Conservation (phyloP, 192 early-diverging fungal genomes). For the Polychytrium aggregatum region DNA sequence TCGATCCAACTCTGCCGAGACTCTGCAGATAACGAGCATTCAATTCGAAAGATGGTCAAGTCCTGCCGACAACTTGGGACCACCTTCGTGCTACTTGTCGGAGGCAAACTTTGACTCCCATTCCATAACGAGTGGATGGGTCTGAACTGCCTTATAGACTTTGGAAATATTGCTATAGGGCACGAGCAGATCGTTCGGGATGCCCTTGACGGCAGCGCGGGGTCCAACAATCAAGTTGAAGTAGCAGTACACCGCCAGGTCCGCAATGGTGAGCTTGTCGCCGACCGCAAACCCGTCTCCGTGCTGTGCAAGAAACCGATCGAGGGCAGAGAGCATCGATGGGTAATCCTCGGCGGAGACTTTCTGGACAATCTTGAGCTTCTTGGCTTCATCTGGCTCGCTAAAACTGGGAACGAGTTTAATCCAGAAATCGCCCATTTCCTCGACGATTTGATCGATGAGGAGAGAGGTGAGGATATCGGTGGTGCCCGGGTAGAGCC, state of each 20-base stretch:
- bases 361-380: slow-evolving; percentile 13
- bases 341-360: slow-evolving; percentile 6
- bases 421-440: slow-evolving; percentile 10
- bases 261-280: slow-evolving; percentile 17
- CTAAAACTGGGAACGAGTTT: slow-evolving; percentile 7
- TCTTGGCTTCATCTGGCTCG: slow-evolving; percentile 22
- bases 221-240: slow-evolving; percentile 11
- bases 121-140: slow-evolving; percentile 13
- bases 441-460: slow-evolving; percentile 19
- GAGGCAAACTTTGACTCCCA: too few relatives aligned
- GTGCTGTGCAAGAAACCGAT: slow-evolving; percentile 9
- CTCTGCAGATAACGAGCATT: too few relatives aligned
- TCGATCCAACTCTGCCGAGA: too few relatives aligned
- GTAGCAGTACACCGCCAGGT: slow-evolving; percentile 16
- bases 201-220: too few relatives aligned
- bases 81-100: too few relatives aligned
- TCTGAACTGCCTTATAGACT: slow-evolving; percentile 11
- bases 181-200: slow-evolving; percentile 11
- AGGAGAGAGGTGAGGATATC: too few relatives aligned
- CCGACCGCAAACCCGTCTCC: slow-evolving; percentile 12
- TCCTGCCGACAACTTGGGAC: too few relatives aligned
- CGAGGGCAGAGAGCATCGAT: too few relatives aligned
- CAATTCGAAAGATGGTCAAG: too few relatives aligned
- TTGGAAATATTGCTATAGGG: slow-evolving; percentile 12
- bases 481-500: slow-evolving; percentile 20